Evolutionary conservation across 495 filamentous ascomycete species (phyloP).

Genomic region (Hypoxylon fragiforme): DNA sequence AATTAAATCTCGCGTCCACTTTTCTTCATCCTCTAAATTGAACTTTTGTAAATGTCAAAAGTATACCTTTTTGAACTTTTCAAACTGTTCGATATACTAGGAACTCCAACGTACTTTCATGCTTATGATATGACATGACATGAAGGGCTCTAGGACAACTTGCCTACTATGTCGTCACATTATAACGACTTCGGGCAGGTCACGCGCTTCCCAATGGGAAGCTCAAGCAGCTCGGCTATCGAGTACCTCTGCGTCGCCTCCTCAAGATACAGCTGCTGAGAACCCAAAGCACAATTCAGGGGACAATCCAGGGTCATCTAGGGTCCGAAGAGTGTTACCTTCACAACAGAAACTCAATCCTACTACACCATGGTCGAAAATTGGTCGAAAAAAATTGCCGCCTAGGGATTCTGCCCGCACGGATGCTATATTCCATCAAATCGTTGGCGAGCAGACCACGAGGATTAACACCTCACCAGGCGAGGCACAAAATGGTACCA

Average conservation of each 20-base stretch:
- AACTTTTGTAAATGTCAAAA: no score
- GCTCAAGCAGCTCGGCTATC: slow-evolving; percentile 31
- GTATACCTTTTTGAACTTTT: no score
- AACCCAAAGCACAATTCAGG: no score
- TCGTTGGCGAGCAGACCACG: slow-evolving; percentile 23
- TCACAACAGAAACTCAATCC: not conserved
- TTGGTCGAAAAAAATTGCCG: not conserved
- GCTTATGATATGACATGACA: slow-evolving; percentile 10
- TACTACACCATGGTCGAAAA: slow-evolving; percentile 2
- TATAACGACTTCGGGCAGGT: slow-evolving; percentile 33
- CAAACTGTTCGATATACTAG: no score
- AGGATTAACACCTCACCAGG: not conserved
- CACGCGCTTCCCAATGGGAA: slow-evolving; percentile 49
- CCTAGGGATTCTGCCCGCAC: slow-evolving; percentile 8
- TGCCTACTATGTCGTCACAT: slow-evolving; percentile 37
- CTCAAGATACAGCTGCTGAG: not conserved
- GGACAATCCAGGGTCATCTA: not conserved
- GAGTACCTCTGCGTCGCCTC: slow-evolving; percentile 1
- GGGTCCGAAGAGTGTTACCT: not conserved
- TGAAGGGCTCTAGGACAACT: slow-evolving; percentile 27
- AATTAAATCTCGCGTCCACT: no score
- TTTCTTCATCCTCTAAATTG: no score
- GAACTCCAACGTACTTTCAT: no score
- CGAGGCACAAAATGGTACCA: not conserved
- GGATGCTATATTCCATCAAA: slow-evolving; percentile 34